Evolutionary conservation across 441 rosid genomes (phyloP).

Genomic region (Dalechampia spathulata): DNA sequence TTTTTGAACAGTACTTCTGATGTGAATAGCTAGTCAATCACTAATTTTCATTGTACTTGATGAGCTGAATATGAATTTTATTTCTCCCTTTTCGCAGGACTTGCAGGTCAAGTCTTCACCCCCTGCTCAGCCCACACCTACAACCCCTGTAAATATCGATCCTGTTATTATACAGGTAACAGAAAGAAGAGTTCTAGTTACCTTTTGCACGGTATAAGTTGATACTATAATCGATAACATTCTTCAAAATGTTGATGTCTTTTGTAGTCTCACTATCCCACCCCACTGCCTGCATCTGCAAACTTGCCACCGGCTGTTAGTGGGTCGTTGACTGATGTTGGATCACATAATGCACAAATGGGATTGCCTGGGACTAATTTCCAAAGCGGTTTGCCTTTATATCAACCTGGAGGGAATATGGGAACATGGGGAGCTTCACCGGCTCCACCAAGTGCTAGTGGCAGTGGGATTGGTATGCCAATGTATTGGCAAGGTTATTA

Average conservation of each 20-base stretch:
- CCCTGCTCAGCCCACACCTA: slow-evolving; percentile 59
- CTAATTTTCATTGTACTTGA: background rate
- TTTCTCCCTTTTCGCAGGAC: slow-evolving; percentile 42
- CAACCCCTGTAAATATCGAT: slow-evolving; percentile 63
- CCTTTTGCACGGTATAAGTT: background rate
- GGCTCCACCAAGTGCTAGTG: slow-evolving; percentile 54
- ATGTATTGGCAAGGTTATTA: slow-evolving; percentile 91
- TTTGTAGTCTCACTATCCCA: slow-evolving; percentile 86
- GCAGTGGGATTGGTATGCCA: slow-evolving; percentile 57
- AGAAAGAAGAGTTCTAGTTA: slow-evolving; percentile 1
- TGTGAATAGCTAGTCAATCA: background rate
- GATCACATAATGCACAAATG: slow-evolving; percentile 46
- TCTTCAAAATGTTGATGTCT: slow-evolving; percentile 11
- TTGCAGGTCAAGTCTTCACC: slow-evolving; percentile 94
- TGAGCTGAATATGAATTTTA: background rate
- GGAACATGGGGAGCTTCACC: slow-evolving; percentile 80
- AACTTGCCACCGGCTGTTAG: slow-evolving; percentile 48
- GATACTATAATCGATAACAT: background rate
- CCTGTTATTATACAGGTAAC: slow-evolving; percentile 92
- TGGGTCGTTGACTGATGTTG: slow-evolving; percentile 46
- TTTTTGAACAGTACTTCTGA: background rate
- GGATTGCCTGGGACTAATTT: slow-evolving; percentile 62
- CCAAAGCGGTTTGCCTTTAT: slow-evolving; percentile 65
- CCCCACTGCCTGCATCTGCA: slow-evolving; percentile 43
- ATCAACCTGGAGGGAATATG: slow-evolving; percentile 79